A percentile compares a stretch with the other conserved stretches of the same genome.
phyloP scores from a whole-genome alignment of 306 rosid species.

The Coriaria nepalensis region DNA sequence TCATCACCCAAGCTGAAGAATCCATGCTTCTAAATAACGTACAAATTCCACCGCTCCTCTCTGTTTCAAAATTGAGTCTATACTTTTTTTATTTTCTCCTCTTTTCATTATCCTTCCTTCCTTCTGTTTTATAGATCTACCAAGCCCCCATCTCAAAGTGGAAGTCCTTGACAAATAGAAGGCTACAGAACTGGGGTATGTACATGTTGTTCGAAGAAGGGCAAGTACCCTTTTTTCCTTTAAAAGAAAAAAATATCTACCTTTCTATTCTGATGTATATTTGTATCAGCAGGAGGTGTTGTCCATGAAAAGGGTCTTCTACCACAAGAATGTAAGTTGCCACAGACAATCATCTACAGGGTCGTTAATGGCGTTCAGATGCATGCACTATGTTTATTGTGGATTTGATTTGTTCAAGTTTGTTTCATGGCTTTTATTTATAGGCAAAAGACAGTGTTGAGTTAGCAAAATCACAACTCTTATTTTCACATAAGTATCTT shows the following conservation, averaged over 20 bases:
- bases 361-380: neutral
- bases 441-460: too few species aligned
- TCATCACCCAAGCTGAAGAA: constrained; percentile 35
- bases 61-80: neutral
- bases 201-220: neutral
- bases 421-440: too few species aligned
- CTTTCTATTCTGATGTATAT: constrained; percentile 10
- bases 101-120: constrained; percentile 2
- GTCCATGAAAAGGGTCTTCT: constrained; percentile 93
- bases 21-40: constrained; percentile 48
- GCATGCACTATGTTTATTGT: too few species aligned
- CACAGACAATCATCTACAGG: neutral
- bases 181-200: constrained; percentile 91
- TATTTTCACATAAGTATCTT: too few species aligned
- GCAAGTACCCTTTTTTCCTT: constrained; percentile 13
- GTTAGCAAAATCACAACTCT: too few species aligned
- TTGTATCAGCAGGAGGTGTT: constrained; percentile 51
- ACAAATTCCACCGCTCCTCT: neutral
- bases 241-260: neutral
- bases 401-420: too few species aligned
- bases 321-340: constrained; percentile 63
- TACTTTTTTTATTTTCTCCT: neutral
- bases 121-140: constrained; percentile 37
- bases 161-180: constrained; percentile 71
- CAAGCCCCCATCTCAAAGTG: constrained; percentile 62